Evolutionary conservation across 805 yeast genomes (phyloP), one percentile per base, ranked within the genome.

Genomic region (Saturnispora gosingensis): DNA sequence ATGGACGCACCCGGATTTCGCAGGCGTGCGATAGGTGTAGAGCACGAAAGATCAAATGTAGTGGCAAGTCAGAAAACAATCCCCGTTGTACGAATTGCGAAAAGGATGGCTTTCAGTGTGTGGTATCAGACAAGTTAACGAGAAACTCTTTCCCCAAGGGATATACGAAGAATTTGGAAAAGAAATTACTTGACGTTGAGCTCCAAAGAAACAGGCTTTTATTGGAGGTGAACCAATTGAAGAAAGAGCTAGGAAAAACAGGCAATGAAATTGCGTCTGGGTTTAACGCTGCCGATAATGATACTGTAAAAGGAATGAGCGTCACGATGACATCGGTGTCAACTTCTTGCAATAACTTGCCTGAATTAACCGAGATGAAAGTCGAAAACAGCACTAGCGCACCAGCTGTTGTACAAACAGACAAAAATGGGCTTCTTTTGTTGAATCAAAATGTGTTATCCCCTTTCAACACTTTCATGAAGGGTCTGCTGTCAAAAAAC

Each of bases 21-120:
- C 93, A 85, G 64, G 93, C 93, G 2, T 85, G 95, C 67, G 93
- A 85, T 64, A 70, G 93, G 34, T 85, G 93, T 59, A 71, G 91
- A 44, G 78, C 83, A 56, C 82, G 86, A 58, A 85, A 85, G 38
- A 83, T 84, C 56, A 81, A 81, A 56, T 85, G 93, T 66, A 85
- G 83, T 59, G 91, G 90, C 1, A 72, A 74, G 53, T 73, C 78
- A 2, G 68, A 62, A 42, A 55, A 54, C 18, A 59, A 57, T 30
- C 89, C 89, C 9, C 65, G 71, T 44, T 85, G 95, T 62, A 72
- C 80, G 36, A 82, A 83, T 60, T 85, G 93, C 61, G 67, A 70
- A 35, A 77, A 77, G 55, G 79, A 82, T 43, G 83, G 82, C 0
- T 82, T 81, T 59, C 80, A 76, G 44, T 85, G 95, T 64, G 76